Base-by-base conservation (phyloP, 1,284 basidiomycete genomes). In the Rhizopogon parksii region DNA sequence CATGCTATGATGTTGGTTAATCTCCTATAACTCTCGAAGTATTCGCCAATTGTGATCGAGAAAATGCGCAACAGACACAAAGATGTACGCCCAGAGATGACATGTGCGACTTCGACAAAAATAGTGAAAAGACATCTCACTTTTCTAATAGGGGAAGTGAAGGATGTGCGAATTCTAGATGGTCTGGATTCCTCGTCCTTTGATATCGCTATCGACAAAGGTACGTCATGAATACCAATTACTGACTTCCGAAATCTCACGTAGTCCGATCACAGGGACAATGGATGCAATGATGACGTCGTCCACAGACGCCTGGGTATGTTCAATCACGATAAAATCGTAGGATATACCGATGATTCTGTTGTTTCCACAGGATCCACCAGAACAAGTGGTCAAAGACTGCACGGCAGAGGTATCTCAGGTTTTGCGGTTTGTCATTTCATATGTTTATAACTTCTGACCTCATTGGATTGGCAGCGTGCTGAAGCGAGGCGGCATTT, bases 251-350 rank as follows among this genome's bases (percentile, higher is more conserved):
- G 3, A 14, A 32, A 17, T 17, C 49, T 54, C 36, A 47, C 50
- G 14, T 37, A 19, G 11, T 12, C 19, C 43, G 11, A n/a, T 11
- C 24, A 38, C 49, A 83, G 82, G 83, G 54, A 95, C 91, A 0
- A 94, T 95, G 91, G 93, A 95, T 65, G 91, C 92, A 0, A 90
- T 96, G 87, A 83, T 95, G 79, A 88, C 91, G 0, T 77, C 80
- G 0, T 91, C 91, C 66, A 86, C 88, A 6, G 88, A 93, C 63
- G 86, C 92, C 55, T 95, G 92, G 92, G 91, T 91, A 59, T 54
- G 79, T 67, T 7, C 8, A 8, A 47, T 27, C 24, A 35, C 24
- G 25, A 17, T 19, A 4, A 24, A n/a, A 2, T 38, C n/a, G 4
- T 12, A 36, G 21, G 15, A 37, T 36, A 14, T 53, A 42, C 32